Conservation (phyloP, 768 basidiomycete species). For the Lenzites betulinus region DNA sequence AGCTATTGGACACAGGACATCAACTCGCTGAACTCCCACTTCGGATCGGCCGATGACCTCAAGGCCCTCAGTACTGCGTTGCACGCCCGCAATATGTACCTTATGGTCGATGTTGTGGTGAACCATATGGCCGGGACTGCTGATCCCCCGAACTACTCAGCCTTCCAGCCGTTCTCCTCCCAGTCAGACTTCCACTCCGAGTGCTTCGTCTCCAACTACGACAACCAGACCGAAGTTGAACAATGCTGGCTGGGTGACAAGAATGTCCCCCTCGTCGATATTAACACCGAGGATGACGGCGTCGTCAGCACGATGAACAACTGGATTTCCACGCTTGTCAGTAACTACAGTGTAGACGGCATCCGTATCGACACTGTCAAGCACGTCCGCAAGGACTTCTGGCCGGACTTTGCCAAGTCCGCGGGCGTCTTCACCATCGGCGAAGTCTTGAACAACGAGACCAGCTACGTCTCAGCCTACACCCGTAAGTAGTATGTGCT, state of each 20-base stretch:
- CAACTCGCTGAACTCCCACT: conserved; percentile 50
- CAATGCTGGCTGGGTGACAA: conserved; percentile 63
- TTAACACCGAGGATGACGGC: conserved; percentile 53
- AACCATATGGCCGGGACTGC: conserved; percentile 55
- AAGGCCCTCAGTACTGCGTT: conserved; percentile 47
- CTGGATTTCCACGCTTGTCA: conserved; percentile 51
- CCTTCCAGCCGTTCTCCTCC: conserved; percentile 36
- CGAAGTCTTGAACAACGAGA: conserved; percentile 50
- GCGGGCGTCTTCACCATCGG: conserved; percentile 58
- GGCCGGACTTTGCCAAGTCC: conserved; percentile 49
- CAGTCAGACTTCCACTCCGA: conserved; percentile 41
- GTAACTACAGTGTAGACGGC: conserved; percentile 53
- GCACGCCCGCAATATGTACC: conserved; percentile 55
- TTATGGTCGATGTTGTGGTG: conserved; percentile 66
- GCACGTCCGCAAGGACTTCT: conserved; percentile 55
- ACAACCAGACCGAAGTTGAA: conserved; percentile 51
- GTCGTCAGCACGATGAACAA: conserved; percentile 46
- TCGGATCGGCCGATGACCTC: conserved; percentile 54
- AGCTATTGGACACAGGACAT: conserved; percentile 57
- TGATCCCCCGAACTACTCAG: conserved; percentile 25
- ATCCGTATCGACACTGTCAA: conserved; percentile 63
- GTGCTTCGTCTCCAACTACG: conserved; percentile 45
- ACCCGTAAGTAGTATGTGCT: conserved; percentile 37
- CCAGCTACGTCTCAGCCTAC: conserved; percentile 41
- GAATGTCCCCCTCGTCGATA: conserved; percentile 54